Conservation (phyloP, 2,329 filamentous ascomycete species). For the Alternaria ventricosa region DNA sequence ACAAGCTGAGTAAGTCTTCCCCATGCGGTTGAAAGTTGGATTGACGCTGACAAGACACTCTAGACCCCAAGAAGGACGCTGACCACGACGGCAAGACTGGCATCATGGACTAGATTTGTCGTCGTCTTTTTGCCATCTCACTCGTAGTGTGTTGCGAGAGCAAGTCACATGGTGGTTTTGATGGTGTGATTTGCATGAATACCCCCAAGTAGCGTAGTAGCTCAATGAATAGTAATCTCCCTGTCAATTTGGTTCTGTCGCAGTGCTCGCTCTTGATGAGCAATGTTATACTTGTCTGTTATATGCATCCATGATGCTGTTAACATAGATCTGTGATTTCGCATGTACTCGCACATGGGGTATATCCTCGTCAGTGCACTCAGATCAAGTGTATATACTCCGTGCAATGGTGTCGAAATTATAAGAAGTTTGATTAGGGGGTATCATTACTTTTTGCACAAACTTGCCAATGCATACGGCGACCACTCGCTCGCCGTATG, state of each 20-base stretch:
- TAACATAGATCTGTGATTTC: background rate
- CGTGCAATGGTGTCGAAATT: background rate
- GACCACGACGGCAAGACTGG: slow-evolving; percentile 62
- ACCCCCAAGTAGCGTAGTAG: slow-evolving; percentile 7
- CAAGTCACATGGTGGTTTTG: slow-evolving; percentile 2
- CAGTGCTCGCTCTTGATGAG: background rate
- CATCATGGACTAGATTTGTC: slow-evolving; percentile 55
- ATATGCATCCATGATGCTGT: background rate
- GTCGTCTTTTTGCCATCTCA: background rate
- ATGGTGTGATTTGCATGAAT: slow-evolving; percentile 6
- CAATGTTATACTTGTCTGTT: background rate
- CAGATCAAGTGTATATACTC: background rate
- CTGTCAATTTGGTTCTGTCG: background rate
- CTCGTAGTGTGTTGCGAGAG: background rate
- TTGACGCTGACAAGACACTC: background rate
- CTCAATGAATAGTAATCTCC: slow-evolving; percentile 11
- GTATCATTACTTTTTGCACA: background rate
- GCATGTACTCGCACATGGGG: background rate
- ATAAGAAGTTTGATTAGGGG: background rate
- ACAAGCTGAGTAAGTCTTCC: slow-evolving; percentile 51
- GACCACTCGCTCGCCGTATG: background rate
- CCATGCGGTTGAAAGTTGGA: background rate
- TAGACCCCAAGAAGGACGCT: slow-evolving; percentile 59
- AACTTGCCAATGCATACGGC: background rate
- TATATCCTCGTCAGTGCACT: background rate